Base-by-base conservation (phyloP, 495 filamentous ascomycete genomes). In the Talaromyces thailandensis region DNA sequence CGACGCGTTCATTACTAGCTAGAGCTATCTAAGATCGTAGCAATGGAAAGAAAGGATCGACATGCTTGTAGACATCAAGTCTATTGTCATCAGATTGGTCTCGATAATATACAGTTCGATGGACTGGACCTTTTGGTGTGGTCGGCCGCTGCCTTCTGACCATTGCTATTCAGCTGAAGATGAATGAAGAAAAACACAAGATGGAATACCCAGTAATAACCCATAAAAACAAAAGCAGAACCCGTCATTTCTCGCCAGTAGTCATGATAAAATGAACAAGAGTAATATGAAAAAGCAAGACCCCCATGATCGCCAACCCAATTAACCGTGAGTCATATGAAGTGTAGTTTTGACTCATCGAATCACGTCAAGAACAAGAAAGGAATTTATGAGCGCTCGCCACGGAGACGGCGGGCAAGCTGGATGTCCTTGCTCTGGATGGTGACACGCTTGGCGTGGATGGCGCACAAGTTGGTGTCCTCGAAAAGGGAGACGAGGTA, bases 401-500 rank as follows among this genome's bases (percentile, higher is more conserved):
- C 93, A 81, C 93, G 91, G 81, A 96, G 92, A 75, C 93, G 91
- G 70, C 93, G 91, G 73, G 92, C 92, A 65, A 96, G 90, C 84
- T 96, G 92, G 83, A 96, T 96, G 76, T 96, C 92, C 89, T 96
- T 96, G 81, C 82, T 85, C 80, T 92, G 88, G 81, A 93, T 94
- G 76, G 90, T 93, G 76, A 93, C 90, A 89, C 94, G 94, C 93
- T 98, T 98, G 85, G 94, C 94, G 86, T 98, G 94, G 85, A 98
- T 98, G 76, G 94, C 94, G 84, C 94, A 98, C 61, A 98, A 81
- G 87, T 98, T 98, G 91, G 94, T 98, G 80, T 98, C 94, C 78
- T 98, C 95, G 71, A 98, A 98, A 73, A 99, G 92, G 56, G 92
- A 96, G 88, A 99, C 94, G 80, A 99, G 92, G 87, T 99, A 99